Base-by-base conservation (phyloP, 805 yeast genomes). In the Cyberlindnera galapagoensis region DNA sequence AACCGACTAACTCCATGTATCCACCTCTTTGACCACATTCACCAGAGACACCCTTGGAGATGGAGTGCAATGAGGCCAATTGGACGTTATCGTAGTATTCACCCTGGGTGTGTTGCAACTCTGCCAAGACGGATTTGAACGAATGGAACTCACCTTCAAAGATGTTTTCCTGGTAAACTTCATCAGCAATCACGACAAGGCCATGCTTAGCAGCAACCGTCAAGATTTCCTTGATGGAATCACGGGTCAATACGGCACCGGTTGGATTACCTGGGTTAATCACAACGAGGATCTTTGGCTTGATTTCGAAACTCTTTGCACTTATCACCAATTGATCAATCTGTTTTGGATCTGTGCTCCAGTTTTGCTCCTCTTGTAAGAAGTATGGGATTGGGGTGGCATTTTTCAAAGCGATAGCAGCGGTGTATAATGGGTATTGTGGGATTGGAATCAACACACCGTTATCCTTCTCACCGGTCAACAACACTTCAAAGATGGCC, bases 11-110 rank as follows among this genome's bases (percentile, higher is more conserved):
- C 60, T 92, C 99, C 92, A 92, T 83, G 66, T 88, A 92, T 6
- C 99, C 99, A 49, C 97, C 99, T 62, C 99, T 78, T 65, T 92
- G 98, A 39, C 99, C 99, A 70, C 99, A 92, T 62, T 92, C 99
- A 42, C 98, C 99, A 42, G 86, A 73, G 47, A 87, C 86, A 57
- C 99, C 99, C 61, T 92, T 92, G 9, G 97, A 90, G 26, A 95
- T 86, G n/a, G 97, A 87, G 59, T 92, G 97, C 46, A 92, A 65
- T 2, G 97, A 88, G 3, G 94, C 97, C 37, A 92, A 69, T 56
- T 86, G 95, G 24, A 92, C 90, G 39, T 75, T 65, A 30, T 71
- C 70, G 57, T 75, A 90, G 20, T 57, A 47, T 14, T 78, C 28
- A n/a, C 46, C 78, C 16, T 67, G 65, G 20, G 26, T 27, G 9